Percentiles rank a stretch among this genome's conserved stretches.
Conservation (phyloP, 169 alveolate species). For the Cryptosporidium bovis region DNA sequence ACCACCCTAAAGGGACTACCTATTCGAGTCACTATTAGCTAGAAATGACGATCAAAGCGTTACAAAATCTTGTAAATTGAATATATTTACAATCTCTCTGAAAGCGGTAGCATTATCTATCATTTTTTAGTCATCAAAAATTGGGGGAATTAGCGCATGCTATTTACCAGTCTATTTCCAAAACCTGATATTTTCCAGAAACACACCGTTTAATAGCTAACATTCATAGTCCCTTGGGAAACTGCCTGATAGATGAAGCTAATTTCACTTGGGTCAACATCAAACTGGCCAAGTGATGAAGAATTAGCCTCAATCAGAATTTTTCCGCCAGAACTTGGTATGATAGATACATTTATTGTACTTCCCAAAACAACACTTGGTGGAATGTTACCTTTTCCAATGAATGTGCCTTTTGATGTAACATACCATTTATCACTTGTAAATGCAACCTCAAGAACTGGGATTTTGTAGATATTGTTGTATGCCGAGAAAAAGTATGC, state of each 20-base stretch:
- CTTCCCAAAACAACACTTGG: constrained; percentile 15
- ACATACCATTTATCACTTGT: constrained; percentile 22
- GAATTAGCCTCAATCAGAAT: constrained; percentile 8
- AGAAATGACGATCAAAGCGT: no score
- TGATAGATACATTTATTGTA: background rate
- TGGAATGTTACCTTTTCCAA: constrained; percentile 40
- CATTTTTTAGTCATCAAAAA: no score
- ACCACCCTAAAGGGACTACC: no score
- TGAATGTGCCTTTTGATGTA: constrained; percentile 22
- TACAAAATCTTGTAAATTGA: no score
- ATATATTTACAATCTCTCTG: no score
- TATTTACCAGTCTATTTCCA: no score
- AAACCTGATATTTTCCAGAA: no score
- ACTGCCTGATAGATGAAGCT: constrained; percentile 53
- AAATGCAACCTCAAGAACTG: constrained; percentile 41
- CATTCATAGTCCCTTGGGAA: constrained; percentile 61
- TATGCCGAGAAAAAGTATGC: constrained; percentile 28
- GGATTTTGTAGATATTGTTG: constrained; percentile 26
- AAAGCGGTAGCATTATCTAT: no score
- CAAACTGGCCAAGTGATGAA: constrained; percentile 6
- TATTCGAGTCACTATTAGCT: no score
- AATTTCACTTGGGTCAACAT: constrained; percentile 18
- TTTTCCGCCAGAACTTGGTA: constrained; percentile 8
- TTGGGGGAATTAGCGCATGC: no score
- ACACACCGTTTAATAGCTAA: background rate